Conservation (phyloP, 2,329 filamentous ascomycete genomes). For the Diplodia scrobiculata region DNA sequence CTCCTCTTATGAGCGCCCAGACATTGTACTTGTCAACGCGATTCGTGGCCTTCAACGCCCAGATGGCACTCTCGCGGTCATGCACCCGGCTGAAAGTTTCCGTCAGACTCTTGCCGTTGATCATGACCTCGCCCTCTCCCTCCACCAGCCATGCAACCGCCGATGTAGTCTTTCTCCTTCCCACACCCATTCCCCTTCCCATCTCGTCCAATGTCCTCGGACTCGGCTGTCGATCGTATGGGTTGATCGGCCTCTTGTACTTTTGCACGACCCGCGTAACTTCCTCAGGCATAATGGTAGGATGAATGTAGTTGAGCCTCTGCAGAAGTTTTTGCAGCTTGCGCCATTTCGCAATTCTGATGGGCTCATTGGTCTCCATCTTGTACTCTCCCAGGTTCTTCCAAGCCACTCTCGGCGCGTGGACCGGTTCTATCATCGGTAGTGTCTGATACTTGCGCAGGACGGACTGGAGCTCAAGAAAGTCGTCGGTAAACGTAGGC, state of each 20-base stretch:
- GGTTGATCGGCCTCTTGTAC: slow-evolving; percentile 76
- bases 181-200: slow-evolving; percentile 77
- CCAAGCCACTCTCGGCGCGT: slow-evolving; percentile 78
- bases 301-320: slow-evolving; percentile 82
- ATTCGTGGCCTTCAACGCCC: slow-evolving; percentile 80
- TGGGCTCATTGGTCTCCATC: slow-evolving; percentile 48
- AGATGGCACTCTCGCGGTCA: slow-evolving; percentile 90
- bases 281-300: slow-evolving; percentile 69
- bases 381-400: slow-evolving; percentile 76
- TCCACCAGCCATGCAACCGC: slow-evolving; percentile 88
- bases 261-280: slow-evolving; percentile 65
- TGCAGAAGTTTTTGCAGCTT: slow-evolving; percentile 74
- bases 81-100: slow-evolving; percentile 85
- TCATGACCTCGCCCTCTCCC: slow-evolving; percentile 82
- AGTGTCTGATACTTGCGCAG: slow-evolving; percentile 71
- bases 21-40: slow-evolving; percentile 96
- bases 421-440: slow-evolving; percentile 65
- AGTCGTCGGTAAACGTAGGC: slow-evolving; percentile 81
- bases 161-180: slow-evolving; percentile 82
- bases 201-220: slow-evolving; percentile 70
- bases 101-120: slow-evolving; percentile 85
- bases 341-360: slow-evolving; percentile 70
- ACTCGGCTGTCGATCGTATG: slow-evolving; percentile 64
- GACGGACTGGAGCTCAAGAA: slow-evolving; percentile 72
- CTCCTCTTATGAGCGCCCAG: slow-evolving; percentile 80